Base-by-base conservation (phyloP, 2,329 filamentous ascomycete genomes). In the Clonostachys byssicola region DNA sequence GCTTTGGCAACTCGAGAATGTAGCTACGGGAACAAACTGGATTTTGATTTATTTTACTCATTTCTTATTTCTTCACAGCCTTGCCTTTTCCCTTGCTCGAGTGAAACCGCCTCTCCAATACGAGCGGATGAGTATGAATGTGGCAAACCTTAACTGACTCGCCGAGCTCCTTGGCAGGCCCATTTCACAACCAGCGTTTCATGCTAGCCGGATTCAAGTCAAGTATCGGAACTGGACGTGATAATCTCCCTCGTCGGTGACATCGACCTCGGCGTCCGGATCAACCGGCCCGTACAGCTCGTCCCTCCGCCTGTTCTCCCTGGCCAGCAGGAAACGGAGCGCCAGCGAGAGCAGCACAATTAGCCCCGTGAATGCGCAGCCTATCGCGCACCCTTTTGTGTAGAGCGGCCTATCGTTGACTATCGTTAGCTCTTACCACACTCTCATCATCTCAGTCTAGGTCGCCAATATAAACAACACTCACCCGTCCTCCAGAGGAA, bases 401-500 rank as follows among this genome's bases (percentile, higher is more conserved):
- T 53, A 56, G n/a, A 51, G 51, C 12, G 53, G 53, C 7, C 51
- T 55, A 35, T 13, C 23, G 14, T 30, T 7, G 7, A 30, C 8
- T 10, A 30, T 30, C 9, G 23, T 30, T 10, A 30, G 23, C 23
- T 30, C 2, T 30, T 8, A 30, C 7, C 23, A 30, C 23, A 9
- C 8, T 30, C 23, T 30, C 23, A 30, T 30, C 23, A 10, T 30
- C 36, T 39, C 36, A 39, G 36, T 12, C 13, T 17, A 3, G 14
- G n/a, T n/a, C n/a, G n/a, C n/a, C n/a, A n/a, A n/a, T n/a, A n/a
- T 3, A 3, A 39, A n/a, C 14, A 39, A 8, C 34, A 51, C 54
- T 51, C 42, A 60, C 58, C 38, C 53, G 33, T 60, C 58, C 5
- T 16, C 40, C 13, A 41, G 40, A 2, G 59, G 58, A 41, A 60